Conservation (phyloP, 306 rosid species). For the Cicer bijugum region DNA sequence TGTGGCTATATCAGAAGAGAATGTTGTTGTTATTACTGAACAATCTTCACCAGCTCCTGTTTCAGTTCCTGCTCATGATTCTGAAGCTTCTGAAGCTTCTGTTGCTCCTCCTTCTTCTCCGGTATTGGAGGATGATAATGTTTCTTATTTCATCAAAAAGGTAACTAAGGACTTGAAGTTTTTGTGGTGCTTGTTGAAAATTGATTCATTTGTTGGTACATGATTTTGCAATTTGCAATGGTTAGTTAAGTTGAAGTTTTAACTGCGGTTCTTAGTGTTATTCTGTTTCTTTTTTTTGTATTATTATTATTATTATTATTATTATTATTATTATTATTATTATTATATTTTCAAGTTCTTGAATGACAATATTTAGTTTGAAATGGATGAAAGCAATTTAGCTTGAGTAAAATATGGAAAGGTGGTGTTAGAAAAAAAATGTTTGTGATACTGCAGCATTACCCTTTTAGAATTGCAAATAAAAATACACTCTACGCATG, state of each 20-base stretch:
- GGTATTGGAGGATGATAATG: conserved; percentile 64
- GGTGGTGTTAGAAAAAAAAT: conserved; percentile 7
- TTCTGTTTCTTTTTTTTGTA: not conserved
- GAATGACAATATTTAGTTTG: not conserved
- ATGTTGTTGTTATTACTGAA: conserved; percentile 9
- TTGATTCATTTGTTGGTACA: conserved; percentile 2
- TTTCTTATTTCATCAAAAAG: conserved; percentile 85
- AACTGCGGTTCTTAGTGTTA: conserved; percentile 25
- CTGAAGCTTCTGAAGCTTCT: conserved; percentile 44
- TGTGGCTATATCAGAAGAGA: conserved; percentile 48
- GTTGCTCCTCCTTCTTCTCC: conserved; percentile 39
- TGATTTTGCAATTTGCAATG: conserved; percentile 7
- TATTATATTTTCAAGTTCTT: not conserved
- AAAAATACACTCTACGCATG: not conserved
- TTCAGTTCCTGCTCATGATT: conserved; percentile 40
- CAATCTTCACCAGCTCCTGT: conserved; percentile 33
- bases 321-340: not conserved
- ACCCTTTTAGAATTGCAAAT: conserved; percentile 22
- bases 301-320: not conserved
- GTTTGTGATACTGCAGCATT: conserved; percentile 7
- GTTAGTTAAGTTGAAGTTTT: conserved; percentile 4
- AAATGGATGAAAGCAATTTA: conserved; percentile 25
- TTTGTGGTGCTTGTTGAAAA: conserved; percentile 9
- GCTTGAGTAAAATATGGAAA: conserved; percentile 29
- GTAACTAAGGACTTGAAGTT: conserved; percentile 48